A percentile compares a stretch with the other conserved stretches of the same genome.
Evolutionary conservation across 1,284 basidiomycete genomes (phyloP).

Genomic region (Kalmanozyma brasiliensis): DNA sequence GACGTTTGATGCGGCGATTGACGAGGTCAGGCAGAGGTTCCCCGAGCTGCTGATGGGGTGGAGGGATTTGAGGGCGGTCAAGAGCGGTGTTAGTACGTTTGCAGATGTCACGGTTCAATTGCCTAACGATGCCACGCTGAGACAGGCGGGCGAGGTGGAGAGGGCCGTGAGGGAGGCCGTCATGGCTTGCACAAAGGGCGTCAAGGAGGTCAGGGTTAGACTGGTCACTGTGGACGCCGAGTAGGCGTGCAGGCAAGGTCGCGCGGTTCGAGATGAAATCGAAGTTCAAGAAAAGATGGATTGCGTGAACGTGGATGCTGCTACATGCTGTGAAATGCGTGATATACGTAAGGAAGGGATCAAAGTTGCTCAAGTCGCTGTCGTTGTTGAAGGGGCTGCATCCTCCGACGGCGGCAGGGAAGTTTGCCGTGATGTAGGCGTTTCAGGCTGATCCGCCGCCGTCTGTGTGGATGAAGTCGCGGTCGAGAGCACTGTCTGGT

Average conservation of each 20-base stretch:
- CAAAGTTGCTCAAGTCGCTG: conserved; percentile 2
- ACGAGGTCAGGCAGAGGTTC: conserved; percentile 17
- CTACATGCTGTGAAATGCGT: conserved; percentile 10
- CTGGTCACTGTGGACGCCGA: conserved; percentile 39
- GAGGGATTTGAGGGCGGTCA: conserved; percentile 56
- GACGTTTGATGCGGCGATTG: conserved; percentile 73
- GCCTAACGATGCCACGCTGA: conserved; percentile 39
- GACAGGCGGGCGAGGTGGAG: conserved; percentile 47
- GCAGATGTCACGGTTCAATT: conserved; percentile 58
- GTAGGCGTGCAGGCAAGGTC: conserved; percentile 3
- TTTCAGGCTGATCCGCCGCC: neutral
- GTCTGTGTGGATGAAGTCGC: neutral
- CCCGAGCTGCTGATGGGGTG: conserved; percentile 44
- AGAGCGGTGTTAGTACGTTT: conserved; percentile 58
- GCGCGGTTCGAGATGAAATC: neutral
- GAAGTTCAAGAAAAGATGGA: neutral
- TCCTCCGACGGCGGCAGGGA: neutral
- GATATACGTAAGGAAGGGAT: neutral
- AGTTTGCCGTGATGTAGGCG: neutral
- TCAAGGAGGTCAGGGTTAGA: conserved; percentile 53
- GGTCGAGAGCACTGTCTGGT: conserved; percentile 3
- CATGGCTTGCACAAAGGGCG: conserved; percentile 37
- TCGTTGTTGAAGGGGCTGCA: neutral
- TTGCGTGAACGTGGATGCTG: conserved; percentile 4
- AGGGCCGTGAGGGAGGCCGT: conserved; percentile 37